Evolutionary conservation across 495 filamentous ascomycete species (phyloP).

Genomic region (Glutinoglossum americanum): DNA sequence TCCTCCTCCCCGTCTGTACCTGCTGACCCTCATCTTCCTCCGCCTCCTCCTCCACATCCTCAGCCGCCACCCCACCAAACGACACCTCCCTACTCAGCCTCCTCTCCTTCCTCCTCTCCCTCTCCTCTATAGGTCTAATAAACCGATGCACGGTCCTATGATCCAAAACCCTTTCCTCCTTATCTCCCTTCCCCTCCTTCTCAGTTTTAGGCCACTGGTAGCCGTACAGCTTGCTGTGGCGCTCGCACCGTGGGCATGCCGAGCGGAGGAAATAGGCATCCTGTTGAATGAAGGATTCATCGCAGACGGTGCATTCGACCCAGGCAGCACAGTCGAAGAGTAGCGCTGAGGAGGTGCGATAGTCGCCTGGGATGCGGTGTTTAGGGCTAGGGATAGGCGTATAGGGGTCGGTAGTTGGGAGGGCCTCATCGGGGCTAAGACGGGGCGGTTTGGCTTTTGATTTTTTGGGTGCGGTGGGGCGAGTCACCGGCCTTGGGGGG

Average conservation of each 20-base stretch:
- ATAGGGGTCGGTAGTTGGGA: background rate
- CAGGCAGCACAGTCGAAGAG: slow-evolving; percentile 58
- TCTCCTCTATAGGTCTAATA: slow-evolving; percentile 42
- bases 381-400: background rate
- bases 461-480: background rate
- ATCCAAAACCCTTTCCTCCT: slow-evolving; percentile 54
- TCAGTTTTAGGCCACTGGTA: slow-evolving; percentile 93
- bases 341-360: slow-evolving; percentile 40
- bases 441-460: background rate
- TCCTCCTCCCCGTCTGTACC: background rate
- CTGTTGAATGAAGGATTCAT: slow-evolving; percentile 56
- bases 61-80: background rate
- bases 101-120: slow-evolving; percentile 1
- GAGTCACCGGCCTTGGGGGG: background rate
- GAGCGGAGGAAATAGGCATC: slow-evolving; percentile 62
- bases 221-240: slow-evolving; percentile 88
- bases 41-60: background rate
- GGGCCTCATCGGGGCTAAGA: background rate
- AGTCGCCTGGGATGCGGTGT: slow-evolving; percentile 15
- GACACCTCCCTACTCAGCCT: background rate
- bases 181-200: slow-evolving; percentile 44
- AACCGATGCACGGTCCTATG: slow-evolving; percentile 53
- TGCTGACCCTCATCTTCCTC: background rate
- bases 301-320: slow-evolving; percentile 73
- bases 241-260: slow-evolving; percentile 78